Conservation (phyloP, 345 rosid species). For the Brassica incana region DNA sequence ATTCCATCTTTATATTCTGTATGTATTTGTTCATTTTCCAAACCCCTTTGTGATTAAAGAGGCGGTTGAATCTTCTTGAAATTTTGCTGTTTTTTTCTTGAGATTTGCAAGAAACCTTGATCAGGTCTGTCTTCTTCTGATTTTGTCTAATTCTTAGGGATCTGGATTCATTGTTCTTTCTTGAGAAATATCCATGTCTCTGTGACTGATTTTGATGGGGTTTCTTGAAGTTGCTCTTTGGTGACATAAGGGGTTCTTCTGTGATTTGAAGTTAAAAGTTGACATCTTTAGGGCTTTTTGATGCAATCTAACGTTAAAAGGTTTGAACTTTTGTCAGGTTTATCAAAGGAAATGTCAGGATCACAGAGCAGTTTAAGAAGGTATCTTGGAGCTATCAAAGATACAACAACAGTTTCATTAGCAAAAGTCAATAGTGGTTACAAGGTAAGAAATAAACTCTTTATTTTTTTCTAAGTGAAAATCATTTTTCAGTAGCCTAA, state of each 20-base stretch:
- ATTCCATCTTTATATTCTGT: not conserved
- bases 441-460: constrained; percentile 54
- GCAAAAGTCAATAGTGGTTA: constrained; percentile 97
- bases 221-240: not conserved
- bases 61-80: constrained; percentile 1
- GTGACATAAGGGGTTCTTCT: constrained; percentile 20
- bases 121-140: constrained; percentile 18
- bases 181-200: not conserved
- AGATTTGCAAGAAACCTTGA: constrained; percentile 25
- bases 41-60: not conserved
- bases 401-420: constrained; percentile 93
- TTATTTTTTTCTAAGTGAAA: not conserved
- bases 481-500: no score
- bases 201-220: not conserved
- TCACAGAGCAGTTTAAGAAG: constrained; percentile 87
- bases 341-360: constrained; percentile 60
- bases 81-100: constrained; percentile 4
- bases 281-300: constrained; percentile 1
- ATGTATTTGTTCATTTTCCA: constrained; percentile 1
- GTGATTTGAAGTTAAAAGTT: constrained; percentile 17
- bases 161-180: constrained; percentile 16
- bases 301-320: not conserved
- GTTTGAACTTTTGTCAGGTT: constrained; percentile 14
- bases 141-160: not conserved
- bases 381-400: constrained; percentile 96